Percentiles rank a stretch among this genome's conserved stretches.
Evolutionary conservation across 2,329 filamentous ascomycete species (phyloP).

Genomic region (Aspergillus texensis): DNA sequence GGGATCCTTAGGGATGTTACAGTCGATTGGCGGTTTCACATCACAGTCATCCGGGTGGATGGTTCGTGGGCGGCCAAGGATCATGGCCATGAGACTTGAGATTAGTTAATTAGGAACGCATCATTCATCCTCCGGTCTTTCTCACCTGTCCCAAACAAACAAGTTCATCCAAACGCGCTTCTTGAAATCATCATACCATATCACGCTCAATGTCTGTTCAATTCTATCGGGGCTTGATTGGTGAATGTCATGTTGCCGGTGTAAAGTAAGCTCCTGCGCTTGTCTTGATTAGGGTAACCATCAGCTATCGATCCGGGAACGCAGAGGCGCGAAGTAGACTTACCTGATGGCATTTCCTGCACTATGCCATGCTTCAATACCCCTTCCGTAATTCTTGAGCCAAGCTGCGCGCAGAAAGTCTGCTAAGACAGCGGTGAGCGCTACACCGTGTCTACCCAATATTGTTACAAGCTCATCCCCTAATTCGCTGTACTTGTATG

Average conservation of each 20-base stretch:
- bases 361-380: neutral
- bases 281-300: neutral
- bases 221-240: neutral
- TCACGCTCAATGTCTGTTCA: neutral
- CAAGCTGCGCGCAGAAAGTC: neutral
- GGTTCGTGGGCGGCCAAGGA: neutral
- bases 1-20: neutral
- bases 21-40: neutral
- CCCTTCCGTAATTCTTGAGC: neutral
- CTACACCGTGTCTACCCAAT: neutral
- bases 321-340: neutral
- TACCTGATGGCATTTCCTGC: neutral
- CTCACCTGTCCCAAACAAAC: neutral
- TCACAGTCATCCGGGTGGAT: neutral
- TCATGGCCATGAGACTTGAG: neutral
- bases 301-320: neutral
- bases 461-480: neutral
- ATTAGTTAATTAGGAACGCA: neutral
- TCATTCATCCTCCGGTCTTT: neutral
- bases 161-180: neutral
- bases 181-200: neutral
- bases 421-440: neutral
- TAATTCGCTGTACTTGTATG: neutral
- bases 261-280: neutral
- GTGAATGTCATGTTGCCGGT: neutral